A percentile compares a stretch with the other conserved stretches of the same genome.
Evolutionary conservation across 805 yeast genomes (phyloP).

Genomic region (Candida succiphila): DNA sequence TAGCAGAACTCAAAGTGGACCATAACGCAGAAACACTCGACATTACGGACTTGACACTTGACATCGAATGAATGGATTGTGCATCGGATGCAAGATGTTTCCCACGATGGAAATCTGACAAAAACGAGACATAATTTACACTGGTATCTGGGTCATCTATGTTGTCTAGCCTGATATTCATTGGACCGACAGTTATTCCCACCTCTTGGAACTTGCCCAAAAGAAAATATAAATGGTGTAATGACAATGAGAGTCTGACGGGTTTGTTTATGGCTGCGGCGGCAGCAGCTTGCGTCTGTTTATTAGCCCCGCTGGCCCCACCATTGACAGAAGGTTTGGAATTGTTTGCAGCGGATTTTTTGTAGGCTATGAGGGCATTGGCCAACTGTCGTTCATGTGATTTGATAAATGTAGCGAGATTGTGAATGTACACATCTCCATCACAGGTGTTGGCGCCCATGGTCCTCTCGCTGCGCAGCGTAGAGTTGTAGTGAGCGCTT

Average conservation of each 20-base stretch:
- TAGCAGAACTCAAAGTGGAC: constrained; percentile 23
- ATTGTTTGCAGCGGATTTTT: constrained; percentile 22
- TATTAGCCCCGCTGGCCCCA: constrained; percentile 3
- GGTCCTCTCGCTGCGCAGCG: not conserved
- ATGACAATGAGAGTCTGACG: constrained; percentile 44
- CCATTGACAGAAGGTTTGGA: not conserved
- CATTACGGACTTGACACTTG: constrained; percentile 45
- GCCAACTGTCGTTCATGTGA: constrained; percentile 51
- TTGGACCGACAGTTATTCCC: constrained; percentile 46
- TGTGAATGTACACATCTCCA: constrained; percentile 48
- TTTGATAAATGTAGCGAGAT: constrained; percentile 41
- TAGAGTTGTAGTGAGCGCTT: not conserved
- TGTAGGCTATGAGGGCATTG: constrained; percentile 45
- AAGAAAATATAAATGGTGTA: constrained; percentile 55
- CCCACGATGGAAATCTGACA: constrained; percentile 41
- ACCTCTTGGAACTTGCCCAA: constrained; percentile 45
- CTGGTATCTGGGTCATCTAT: constrained; percentile 42
- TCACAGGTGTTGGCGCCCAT: constrained; percentile 29
- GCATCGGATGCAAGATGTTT: constrained; percentile 23
- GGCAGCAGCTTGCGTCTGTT: not conserved
- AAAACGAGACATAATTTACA: constrained; percentile 43
- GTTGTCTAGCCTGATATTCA: constrained; percentile 48
- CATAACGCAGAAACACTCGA: constrained; percentile 34
- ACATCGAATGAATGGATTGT: constrained; percentile 47
- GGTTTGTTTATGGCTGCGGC: constrained; percentile 28